phyloP scores from a whole-genome alignment of 768 basidiomycete genomes.

The Trametes cubensis region DNA sequence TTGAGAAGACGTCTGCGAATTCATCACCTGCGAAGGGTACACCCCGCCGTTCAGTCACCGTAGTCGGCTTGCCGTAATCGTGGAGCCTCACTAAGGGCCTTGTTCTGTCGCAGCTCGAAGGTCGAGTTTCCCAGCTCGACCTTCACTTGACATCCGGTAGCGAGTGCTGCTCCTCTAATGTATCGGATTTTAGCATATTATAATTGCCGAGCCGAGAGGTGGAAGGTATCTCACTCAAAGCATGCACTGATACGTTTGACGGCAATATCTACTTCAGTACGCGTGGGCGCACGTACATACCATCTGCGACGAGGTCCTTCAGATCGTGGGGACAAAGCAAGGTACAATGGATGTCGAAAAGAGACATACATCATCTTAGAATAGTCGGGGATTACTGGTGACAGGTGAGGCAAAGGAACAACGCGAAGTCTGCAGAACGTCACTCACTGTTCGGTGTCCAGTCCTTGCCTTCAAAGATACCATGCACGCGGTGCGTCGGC shows the following conservation, averaged over 20 bases:
- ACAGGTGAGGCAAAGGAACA: background rate
- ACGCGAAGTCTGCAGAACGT: background rate
- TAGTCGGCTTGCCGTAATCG: background rate
- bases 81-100: conserved; percentile 49
- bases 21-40: conserved; percentile 51
- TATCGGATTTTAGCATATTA: too few relatives aligned
- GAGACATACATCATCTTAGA: conserved; percentile 63
- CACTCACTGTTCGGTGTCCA: conserved; percentile 73
- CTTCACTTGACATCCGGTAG: conserved; percentile 62
- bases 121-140: conserved; percentile 40
- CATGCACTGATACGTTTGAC: conserved; percentile 67
- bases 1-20: conserved; percentile 61
- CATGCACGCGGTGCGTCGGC: conserved; percentile 79
- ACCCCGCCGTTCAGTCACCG: background rate
- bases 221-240: conserved; percentile 57
- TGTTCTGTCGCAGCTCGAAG: conserved; percentile 70
- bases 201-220: too few relatives aligned
- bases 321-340: too few relatives aligned
- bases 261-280: conserved; percentile 59
- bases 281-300: conserved; percentile 72
- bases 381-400: conserved; percentile 80
- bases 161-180: conserved; percentile 68
- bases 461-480: conserved; percentile 73
- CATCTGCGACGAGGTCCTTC: conserved; percentile 44
- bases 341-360: too few relatives aligned